phyloP scores from a whole-genome alignment of 345 rosid species.

The Melaleuca alternifolia region DNA sequence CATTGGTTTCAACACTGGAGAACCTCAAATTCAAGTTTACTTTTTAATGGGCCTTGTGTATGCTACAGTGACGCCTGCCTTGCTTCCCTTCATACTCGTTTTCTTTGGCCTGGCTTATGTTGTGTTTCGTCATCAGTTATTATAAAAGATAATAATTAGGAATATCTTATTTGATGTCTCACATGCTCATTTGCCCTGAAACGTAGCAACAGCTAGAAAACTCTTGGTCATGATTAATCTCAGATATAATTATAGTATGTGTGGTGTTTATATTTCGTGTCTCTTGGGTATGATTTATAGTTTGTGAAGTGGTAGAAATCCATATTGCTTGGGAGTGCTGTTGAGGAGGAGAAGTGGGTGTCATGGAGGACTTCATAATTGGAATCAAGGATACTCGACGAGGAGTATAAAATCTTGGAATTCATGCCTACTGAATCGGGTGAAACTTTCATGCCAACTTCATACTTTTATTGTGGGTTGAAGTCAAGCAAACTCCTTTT shows the following conservation, averaged over 20 bases:
- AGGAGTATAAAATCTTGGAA: neutral
- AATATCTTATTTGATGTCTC: neutral
- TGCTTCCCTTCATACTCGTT: constrained; percentile 83
- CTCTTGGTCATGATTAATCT: neutral
- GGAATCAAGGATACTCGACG: neutral
- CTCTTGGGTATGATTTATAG: too few relatives aligned
- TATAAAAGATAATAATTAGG: neutral
- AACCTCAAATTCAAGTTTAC: constrained; percentile 87
- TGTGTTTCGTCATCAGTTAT: constrained; percentile 90
- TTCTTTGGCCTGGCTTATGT: constrained; percentile 70
- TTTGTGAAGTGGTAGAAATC: too few relatives aligned
- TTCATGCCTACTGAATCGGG: neutral
- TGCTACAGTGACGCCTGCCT: constrained; percentile 66
- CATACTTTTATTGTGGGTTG: neutral
- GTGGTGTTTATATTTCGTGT: too few relatives aligned
- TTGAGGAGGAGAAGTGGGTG: too few relatives aligned
- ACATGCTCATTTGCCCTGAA: neutral
- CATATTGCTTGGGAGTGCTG: neutral
- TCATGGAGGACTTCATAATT: neutral
- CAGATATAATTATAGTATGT: neutral
- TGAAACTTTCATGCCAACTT: neutral
- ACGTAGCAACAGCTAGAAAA: neutral
- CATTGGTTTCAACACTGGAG: constrained; percentile 78
- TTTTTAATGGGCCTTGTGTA: constrained; percentile 89
- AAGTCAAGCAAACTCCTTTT: neutral